Evolutionary conservation across 441 rosid genomes (phyloP).

Genomic region (Breynia disticha): DNA sequence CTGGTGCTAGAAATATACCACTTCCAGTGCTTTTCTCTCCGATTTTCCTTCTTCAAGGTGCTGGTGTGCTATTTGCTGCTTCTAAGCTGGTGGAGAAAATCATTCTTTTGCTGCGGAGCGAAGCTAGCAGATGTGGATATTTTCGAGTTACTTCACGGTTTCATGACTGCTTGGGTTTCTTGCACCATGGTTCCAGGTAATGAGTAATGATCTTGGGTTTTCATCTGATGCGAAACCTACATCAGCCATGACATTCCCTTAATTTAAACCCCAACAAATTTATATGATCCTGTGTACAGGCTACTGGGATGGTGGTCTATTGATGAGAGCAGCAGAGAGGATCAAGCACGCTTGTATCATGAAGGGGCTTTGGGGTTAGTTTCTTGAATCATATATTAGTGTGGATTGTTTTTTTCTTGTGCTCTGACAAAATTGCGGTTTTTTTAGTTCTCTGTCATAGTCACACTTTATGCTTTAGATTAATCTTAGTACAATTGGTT

Average conservation of each 20-base stretch:
- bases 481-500: constrained; percentile 1
- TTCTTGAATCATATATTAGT: neutral
- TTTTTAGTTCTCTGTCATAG: neutral
- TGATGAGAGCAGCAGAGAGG: constrained; percentile 92
- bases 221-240: constrained; percentile 1
- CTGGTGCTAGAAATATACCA: constrained; percentile 68
- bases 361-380: constrained; percentile 66
- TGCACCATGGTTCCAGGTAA: constrained; percentile 99
- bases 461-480: neutral
- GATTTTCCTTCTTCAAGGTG: constrained; percentile 76
- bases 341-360: constrained; percentile 76
- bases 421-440: neutral
- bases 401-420: neutral
- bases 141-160: constrained; percentile 58
- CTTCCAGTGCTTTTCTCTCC: constrained; percentile 83
- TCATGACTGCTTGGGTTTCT: constrained; percentile 78
- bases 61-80: constrained; percentile 68
- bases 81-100: constrained; percentile 67
- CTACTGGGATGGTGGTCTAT: constrained; percentile 99
- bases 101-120: constrained; percentile 48
- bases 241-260: neutral
- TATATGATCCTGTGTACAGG: constrained; percentile 30
- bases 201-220: constrained; percentile 16
- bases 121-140: constrained; percentile 58
- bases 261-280: neutral